Evolutionary conservation across 2,329 filamentous ascomycete genomes (phyloP), one percentile per base, ranked within the genome.

Genomic region (Tolypocladium pustulatum): DNA sequence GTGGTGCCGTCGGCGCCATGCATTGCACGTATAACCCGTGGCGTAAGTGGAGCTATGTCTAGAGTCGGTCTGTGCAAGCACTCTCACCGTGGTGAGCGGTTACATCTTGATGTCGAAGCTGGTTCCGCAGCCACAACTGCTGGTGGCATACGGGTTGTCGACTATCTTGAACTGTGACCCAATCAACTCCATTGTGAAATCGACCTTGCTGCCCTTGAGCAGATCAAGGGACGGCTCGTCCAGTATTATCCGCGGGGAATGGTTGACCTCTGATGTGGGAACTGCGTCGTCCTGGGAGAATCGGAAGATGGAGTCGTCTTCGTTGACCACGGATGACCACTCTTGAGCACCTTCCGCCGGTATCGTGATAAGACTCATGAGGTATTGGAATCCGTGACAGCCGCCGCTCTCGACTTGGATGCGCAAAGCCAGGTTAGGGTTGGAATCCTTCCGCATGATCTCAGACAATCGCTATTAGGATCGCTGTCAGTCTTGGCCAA

Each of bases 351-450:
- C 69, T 54, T 70, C 66, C 7, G 69, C 61, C 0, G 84, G 84
- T 1, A 87, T 74, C 0, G 82, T 84, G 2, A 90, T 87, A 4
- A 97, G 81, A 20, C 87, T 90, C 90, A 99, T 96, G 54, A 96
- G 77, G 70, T 99, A 99, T 72, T 99, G 94, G 73, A 99, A 99
- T 55, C 94, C 94, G 74, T 99, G 94, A 72, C 94, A 99, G 58
- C 94, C 94, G 63, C 94, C 94, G 59, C 88, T 91, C 69, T 96
- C 91, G 60, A 99, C 92, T 61, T 89, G 87, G 64, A 99, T 89
- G 57, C 93, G 89, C n/a, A 99, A 81, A 30, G 91, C 90, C 37
- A 96, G 83, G 67, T 89, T 80, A 2, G 90, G 90, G 70, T 96
- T 95, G 22, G 71, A 68, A 66, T 89, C 86, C 65, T 85, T 83